Conservation (phyloP, 169 alveolate species). For the Cytauxzoon felis region DNA sequence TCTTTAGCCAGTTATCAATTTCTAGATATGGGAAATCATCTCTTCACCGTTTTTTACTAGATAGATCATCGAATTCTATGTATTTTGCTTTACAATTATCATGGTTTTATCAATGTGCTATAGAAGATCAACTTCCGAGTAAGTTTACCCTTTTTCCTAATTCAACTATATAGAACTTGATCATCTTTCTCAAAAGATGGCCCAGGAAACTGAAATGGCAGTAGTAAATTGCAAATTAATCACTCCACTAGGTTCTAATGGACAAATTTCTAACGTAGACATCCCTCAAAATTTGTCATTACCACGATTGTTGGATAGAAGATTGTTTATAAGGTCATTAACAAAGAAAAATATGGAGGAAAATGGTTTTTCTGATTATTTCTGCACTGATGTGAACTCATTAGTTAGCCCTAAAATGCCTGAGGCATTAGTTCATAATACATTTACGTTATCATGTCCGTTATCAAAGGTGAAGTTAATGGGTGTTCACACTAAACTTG, state of each 20-base stretch:
- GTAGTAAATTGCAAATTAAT: conserved; percentile 83
- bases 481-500: conserved; percentile 72
- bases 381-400: conserved; percentile 34
- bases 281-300: conserved; percentile 58
- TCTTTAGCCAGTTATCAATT: conserved; percentile 64
- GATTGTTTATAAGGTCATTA: conserved; percentile 37
- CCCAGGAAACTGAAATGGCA: conserved; percentile 88
- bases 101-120: conserved; percentile 84
- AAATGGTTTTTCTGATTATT: neutral
- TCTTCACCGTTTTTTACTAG: conserved; percentile 76
- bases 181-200: conserved; percentile 80
- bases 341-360: neutral
- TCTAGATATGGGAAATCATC: conserved; percentile 72
- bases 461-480: conserved; percentile 69
- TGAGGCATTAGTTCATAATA: conserved; percentile 37
- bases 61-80: conserved; percentile 81
- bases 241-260: conserved; percentile 19
- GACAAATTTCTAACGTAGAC: conserved; percentile 24
- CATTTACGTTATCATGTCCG: conserved; percentile 51
- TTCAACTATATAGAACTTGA: conserved; percentile 47
- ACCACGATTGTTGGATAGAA: conserved; percentile 65
- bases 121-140: conserved; percentile 72
- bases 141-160: neutral
- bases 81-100: conserved; percentile 82
- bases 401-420: conserved; percentile 52